Base-by-base conservation (phyloP, 2,329 filamentous ascomycete species). In the Epichloe hybrida region DNA sequence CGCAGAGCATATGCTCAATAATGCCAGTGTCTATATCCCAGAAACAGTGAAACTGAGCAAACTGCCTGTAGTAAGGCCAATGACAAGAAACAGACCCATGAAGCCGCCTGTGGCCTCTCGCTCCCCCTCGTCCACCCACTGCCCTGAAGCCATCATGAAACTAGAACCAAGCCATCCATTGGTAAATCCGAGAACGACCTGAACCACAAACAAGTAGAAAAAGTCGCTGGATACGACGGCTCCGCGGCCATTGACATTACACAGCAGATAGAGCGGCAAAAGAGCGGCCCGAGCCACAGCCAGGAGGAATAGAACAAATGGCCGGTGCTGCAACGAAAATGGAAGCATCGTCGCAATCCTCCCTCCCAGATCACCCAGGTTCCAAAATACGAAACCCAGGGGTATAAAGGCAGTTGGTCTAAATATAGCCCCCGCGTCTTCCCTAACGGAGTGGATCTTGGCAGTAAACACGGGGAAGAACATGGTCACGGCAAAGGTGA, bases 401-500 rank as follows among this genome's bases (percentile, higher is more conserved):
- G 93, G 90, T 52, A 97, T 90, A 65, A 97, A 98, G 15, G 84
- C 81, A 0, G 81, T 74, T 0, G 87, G 80, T 49, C 81, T 79
- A 56, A 94, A 79, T 15, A 94, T 69, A 15, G 75, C 70, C 12
- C 77, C 73, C 7, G 62, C 54, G 55, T 58, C 63, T 53, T 61
- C 59, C 23, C 61, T 59, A 11, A 76, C 70, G 8, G 75, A 77
- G 36, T 69, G 59, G 55, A 72, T 83, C 66, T 84, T 80, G 52
- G 76, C 71, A 0, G 93, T 97, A 67, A 94, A 94, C 54, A 97
- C 87, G 1, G 93, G 93, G 71, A 90, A 97, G 64, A 93, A 82
- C 91, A 98, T 97, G 47, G 90, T 90, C 50, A 91, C 70, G 41
- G 76, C 69, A 61, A 97, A 97, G 62, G 84, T 89, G 56, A 90